Conservation (phyloP, 2,329 filamentous ascomycete genomes). For the Orbilia brochopaga region DNA sequence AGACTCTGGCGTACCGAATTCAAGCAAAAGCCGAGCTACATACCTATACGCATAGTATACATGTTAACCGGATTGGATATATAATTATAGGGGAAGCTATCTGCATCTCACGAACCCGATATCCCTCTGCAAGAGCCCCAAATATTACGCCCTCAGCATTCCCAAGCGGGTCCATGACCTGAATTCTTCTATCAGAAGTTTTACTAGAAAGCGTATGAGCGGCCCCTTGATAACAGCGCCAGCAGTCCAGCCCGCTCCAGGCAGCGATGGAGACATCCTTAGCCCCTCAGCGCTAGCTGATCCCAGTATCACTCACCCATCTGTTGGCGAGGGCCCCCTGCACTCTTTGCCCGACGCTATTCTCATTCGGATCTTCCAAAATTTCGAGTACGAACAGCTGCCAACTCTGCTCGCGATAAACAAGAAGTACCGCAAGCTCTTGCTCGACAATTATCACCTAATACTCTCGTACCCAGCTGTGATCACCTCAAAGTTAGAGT, state of each 20-base stretch:
- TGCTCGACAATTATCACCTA: constrained; percentile 33
- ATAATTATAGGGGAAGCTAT: constrained; percentile 21
- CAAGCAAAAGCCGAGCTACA: no score
- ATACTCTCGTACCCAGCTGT: constrained; percentile 20
- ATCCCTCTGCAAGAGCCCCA: not conserved
- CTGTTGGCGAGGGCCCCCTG: not conserved
- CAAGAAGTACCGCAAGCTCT: not conserved
- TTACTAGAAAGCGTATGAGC: not conserved
- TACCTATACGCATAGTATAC: no score
- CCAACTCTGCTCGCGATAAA: constrained; percentile 8
- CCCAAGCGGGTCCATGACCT: not conserved
- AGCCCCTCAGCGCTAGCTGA: not conserved
- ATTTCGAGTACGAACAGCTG: constrained; percentile 7
- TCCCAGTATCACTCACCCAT: not conserved
- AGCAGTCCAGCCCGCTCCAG: not conserved
- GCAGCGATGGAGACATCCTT: no score
- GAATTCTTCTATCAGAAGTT: not conserved
- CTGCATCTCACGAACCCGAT: constrained; percentile 12
- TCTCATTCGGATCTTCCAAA: constrained; percentile 11
- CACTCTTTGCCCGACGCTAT: constrained; percentile 5
- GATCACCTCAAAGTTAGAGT: constrained; percentile 29
- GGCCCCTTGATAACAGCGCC: not conserved
- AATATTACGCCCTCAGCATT: constrained; percentile 3
- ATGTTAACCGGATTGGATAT: not conserved
- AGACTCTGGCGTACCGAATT: no score